Evolutionary conservation across 176 grass and related monocot species (phyloP), one percentile per base, ranked within the genome.

Genomic region (Hordeum vulgare): DNA sequence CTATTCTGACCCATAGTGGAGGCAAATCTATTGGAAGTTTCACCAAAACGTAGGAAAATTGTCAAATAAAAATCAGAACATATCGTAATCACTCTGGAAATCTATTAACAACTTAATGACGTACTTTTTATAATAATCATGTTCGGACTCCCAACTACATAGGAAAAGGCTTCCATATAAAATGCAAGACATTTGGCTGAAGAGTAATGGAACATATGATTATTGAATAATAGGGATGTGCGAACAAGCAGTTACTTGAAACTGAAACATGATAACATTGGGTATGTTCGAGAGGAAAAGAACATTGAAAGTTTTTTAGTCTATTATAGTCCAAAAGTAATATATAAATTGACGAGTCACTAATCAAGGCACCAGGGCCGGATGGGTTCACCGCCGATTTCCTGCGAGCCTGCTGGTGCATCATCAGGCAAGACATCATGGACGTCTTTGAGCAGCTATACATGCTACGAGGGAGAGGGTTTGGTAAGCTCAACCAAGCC

Each of bases 181-280:
- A 21, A 18, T 8, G 33, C 28, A 54, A 61, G 39, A 21, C 9
- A 15, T 84, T 39, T 35, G 39, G 34, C 28, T 29, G 17, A 84
- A 53, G 31, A 45, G 36, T 44, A 8, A 31, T 36, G 58, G 39
- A 79, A 73, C 9, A 53, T 39, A 71, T 61, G 11, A 47, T 61
- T 61, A 64, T 49, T 58, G 58, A 66, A 85, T 21, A 57, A 80
- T 37, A 80, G 29, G 29, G 18, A 65, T 66, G 35, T 28, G 18
- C 35, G 44, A 37, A 11, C 31, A 80, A 73, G 23, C 57, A 81
- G 42, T 76, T 75, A 45, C 60, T 80, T 66, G 23, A 56, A 27
- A 57, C 25, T 39, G 14, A 81, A 81, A 75, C n/a, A 21, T 75
- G n/a, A 11, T 47, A 87, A 21, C 51, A 77, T 41, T 69, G 34